Evolutionary conservation across 1,139 yeast species (phyloP).

Genomic region (Hemisphaericaspora xylofermentans): DNA sequence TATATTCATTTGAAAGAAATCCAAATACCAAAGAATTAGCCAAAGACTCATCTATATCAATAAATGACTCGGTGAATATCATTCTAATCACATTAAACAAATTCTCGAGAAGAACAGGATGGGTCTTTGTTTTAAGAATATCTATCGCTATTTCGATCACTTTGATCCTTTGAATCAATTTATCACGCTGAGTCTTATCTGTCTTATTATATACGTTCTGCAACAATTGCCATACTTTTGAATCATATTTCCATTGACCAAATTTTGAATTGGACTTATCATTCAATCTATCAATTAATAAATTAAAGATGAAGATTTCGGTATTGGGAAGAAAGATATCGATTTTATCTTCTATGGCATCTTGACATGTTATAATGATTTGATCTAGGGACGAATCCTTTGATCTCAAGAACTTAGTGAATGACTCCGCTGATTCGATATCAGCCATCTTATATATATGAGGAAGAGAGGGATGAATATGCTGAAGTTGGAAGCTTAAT

Average conservation of each 20-base stretch:
- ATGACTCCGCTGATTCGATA: constrained; percentile 51
- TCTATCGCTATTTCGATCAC: constrained; percentile 19
- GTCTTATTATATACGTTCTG: constrained; percentile 37
- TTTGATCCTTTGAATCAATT: constrained; percentile 34
- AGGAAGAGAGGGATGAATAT: no score
- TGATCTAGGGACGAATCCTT: constrained; percentile 46
- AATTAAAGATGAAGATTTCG: constrained; percentile 59
- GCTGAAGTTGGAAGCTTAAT: no score
- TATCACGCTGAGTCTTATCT: constrained; percentile 22
- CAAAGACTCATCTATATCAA: constrained; percentile 35
- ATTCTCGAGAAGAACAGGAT: constrained; percentile 13
- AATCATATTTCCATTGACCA: constrained; percentile 40
- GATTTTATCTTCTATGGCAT: constrained; percentile 38
- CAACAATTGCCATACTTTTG: constrained; percentile 50
- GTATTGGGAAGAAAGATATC: constrained; percentile 60
- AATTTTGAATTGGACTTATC: constrained; percentile 38
- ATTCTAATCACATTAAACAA: constrained; percentile 20
- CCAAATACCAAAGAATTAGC: constrained; percentile 14
- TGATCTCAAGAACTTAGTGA: constrained; percentile 65
- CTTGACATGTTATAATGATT: constrained; percentile 42
- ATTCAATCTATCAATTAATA: constrained; percentile 64
- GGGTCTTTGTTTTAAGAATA: constrained; percentile 12
- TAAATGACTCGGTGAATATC: constrained; percentile 23
- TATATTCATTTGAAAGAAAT: constrained; percentile 8
- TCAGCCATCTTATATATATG: constrained; percentile 17